Evolutionary conservation across 164 flowering plant species (phyloP), one percentile per base, ranked within the genome.

Genomic region (Liquidambar formosana): DNA sequence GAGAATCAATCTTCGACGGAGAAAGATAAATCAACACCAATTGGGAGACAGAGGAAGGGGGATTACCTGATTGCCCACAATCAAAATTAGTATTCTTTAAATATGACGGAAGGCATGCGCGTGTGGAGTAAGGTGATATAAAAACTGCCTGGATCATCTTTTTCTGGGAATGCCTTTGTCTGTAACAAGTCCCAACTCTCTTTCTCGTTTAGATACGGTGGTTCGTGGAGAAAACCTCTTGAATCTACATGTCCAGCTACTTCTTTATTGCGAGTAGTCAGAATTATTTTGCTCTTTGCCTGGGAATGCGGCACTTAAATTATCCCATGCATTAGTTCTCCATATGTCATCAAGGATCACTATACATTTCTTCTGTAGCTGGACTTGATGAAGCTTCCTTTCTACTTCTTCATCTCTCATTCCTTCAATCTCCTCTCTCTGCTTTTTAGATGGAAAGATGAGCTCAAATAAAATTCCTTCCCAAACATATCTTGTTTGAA

Each of bases 121-220:
- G n/a, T n/a, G n/a, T n/a, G n/a, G n/a, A n/a, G n/a, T n/a, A n/a
- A n/a, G n/a, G n/a, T n/a, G n/a, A n/a, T n/a, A n/a, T n/a, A n/a
- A n/a, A n/a, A n/a, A 12, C 26, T 54, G 22, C 58, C 58, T 0
- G 23, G 26, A 54, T 5, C 5, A 54, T 19, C 26, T 9, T 5
- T 54, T 23, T 27, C 28, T 0, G 58, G 58, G 51, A 57, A 27
- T 8, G 61, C 78, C 48, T 73, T 81, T 52, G 21, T 74, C 26
- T 33, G 28, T 54, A 79, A 62, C 28, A 84, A 43, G 9, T 72
- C 62, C 83, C 83, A 77, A 18, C 83, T 73, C 0, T 78, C 78
- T 10, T 70, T 51, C 0, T 67, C 52, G 10, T 25, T 45, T 18
- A 79, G 33, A 45, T 12, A 27, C 21, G 18, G 22, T 8, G 66